Evolutionary conservation across 345 rosid genomes (phyloP), one percentile per base, ranked within the genome.

Genomic region (Sisymbrium altissimum): DNA sequence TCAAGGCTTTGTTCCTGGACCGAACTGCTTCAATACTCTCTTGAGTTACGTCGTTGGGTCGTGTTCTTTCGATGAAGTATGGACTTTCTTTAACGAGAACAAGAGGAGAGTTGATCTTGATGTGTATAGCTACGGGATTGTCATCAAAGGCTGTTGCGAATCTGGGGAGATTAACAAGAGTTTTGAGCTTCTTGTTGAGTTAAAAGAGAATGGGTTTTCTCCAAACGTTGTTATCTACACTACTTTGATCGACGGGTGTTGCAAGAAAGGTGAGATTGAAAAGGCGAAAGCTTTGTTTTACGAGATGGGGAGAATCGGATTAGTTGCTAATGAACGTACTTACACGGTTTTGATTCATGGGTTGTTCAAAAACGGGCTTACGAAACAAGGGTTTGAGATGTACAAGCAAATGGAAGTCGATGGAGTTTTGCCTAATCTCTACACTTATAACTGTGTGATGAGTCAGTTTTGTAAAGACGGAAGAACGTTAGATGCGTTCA

Each of bases 181-280:
- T 40, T 78, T 90, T 40, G 81, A 78, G 68, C 52, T 87, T 60
- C 64, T 87, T 35, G 68, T 13, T 63, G 85, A 73, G n/a, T 63
- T 87, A 35, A 81, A 81, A 76, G 88, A 79, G 46, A 54, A 71
- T 81, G 87, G 88, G 70, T 75, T 79, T 40, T 67, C 79, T 65
- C 83, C 87, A 0, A 86, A 86, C 71, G 90, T 88, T 66, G 93
- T 84, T 49, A 78, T 89, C 65, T 90, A 83, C 71, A 86, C 93
- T 44, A 89, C 86, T 70, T 73, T 87, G 88, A 90, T 93, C 71
- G 90, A 93, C 78, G 97, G 97, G 48, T 85, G 85, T 57, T 90
- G 93, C 61, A 90, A 89, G 81, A 83, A 74, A 54, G 89, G 92
- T 3, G 86, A 89, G 45, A 45, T 85, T 53, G 73, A 80, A 39